These are phyloP conservation scores for Mortierella sp. DNA, from an alignment of 371 early-diverging fungal species.

Conservation along the genomic window DNA sequence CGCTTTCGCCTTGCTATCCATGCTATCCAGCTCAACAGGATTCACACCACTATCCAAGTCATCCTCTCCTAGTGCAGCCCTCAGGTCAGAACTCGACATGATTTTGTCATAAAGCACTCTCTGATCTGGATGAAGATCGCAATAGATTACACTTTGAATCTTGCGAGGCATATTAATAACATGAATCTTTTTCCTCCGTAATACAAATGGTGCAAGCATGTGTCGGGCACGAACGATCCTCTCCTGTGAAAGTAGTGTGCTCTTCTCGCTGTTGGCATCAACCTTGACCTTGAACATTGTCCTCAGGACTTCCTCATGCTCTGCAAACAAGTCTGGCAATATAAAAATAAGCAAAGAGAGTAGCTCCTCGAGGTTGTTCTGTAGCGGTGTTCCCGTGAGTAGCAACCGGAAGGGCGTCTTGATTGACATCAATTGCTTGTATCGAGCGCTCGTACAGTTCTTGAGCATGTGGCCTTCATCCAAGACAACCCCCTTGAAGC, in stretches of 20 bases:
- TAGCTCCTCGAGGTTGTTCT: conserved; percentile 90
- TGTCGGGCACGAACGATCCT: conserved; percentile 77
- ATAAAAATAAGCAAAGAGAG: conserved; percentile 92
- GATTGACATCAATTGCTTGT: conserved; percentile 82
- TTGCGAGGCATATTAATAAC: conserved; percentile 79
- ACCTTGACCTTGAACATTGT: conserved; percentile 69
- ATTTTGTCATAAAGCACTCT: conserved; percentile 59
- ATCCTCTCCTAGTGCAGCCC: conserved; percentile 19
- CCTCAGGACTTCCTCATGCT: conserved; percentile 66
- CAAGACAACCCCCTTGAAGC: conserved; percentile 78
- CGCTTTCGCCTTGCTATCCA: conserved; percentile 29
- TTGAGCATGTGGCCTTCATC: conserved; percentile 98
- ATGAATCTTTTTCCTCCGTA: conserved; percentile 79
- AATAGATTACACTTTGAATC: conserved; percentile 61
- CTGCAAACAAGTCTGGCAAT: conserved; percentile 88
- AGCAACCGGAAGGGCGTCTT: conserved; percentile 78
- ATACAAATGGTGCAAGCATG: conserved; percentile 86
- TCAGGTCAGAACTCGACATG: conserved; percentile 51
- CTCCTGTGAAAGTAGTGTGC: conserved; percentile 63
- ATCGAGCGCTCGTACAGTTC: conserved; percentile 84
- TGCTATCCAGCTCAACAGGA: conserved; percentile 40
- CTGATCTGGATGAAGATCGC: conserved; percentile 62
- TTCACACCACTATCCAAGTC: conserved; percentile 4
- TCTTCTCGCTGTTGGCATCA: conserved; percentile 51
- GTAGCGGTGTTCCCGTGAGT: conserved; percentile 85